Base-by-base conservation (phyloP, 1,284 basidiomycete genomes). In the Ganoderma lingzhi region DNA sequence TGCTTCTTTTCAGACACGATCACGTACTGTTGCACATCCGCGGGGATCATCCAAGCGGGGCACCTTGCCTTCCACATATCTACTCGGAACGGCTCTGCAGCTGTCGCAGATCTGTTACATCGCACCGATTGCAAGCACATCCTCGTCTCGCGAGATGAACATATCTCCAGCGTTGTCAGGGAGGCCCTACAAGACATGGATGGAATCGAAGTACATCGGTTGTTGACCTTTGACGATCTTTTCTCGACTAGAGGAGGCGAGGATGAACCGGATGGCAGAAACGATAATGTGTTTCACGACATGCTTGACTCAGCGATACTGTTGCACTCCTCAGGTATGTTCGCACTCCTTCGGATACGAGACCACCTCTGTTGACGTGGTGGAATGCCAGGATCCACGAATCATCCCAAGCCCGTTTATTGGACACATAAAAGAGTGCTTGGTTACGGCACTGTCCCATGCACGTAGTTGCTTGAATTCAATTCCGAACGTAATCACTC, bases 1-100 rank as follows among this genome's bases (percentile, higher is more conserved):
- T 32, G 35, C 19, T 4, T 3, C 17, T 28, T 19, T 41, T 59
- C 14, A 80, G 81, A 82, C 58, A 69, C 76, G 17, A 71, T 82
- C 65, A 78, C 78, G 0, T 81, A 79, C 53, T 64, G 69, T 73
- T n/a, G 71, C 76, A 9, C 62, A 75, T 9, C 74, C n/a, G 30
- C 73, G 17, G 80, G 79, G 17, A 72, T 81, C 14, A 62, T 73
- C 32, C 69, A 55, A 9, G 68, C 71, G 2, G 79, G 79, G 8
- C 75, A 68, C 64, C 63, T 63, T 6, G 68, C 73, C 1, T 84
- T 84, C 71, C 78, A 78, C 0, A 77, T 84, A 44, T 84, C 84
- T 0, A 76, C 80, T 0, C 77, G 82, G 23, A 84, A 84, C 69
- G 83, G 82, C 2, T 69, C 79, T 8, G 69, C 75, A 1, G 82